Conservation (phyloP, 176 grass and related monocot genomes). For the Olyra latifolia region DNA sequence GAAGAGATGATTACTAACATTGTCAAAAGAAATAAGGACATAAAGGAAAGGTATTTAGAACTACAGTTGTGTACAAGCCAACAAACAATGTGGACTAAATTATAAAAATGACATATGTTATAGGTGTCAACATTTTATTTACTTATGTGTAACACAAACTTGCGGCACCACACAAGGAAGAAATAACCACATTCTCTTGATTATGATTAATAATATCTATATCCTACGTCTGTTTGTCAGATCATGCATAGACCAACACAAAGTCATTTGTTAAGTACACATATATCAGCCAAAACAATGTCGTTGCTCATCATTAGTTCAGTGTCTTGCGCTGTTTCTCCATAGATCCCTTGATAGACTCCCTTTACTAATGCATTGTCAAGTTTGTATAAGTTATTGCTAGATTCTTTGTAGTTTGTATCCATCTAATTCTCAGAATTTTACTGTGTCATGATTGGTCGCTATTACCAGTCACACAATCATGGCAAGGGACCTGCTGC, state of each 20-base stretch:
- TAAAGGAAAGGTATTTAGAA: background rate
- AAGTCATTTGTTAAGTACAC: background rate
- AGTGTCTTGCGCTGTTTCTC: background rate
- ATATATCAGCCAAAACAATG: background rate
- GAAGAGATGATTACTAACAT: conserved; percentile 10
- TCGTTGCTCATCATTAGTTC: background rate
- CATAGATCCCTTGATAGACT: background rate
- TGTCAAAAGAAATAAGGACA: conserved; percentile 10
- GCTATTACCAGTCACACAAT: too few species aligned
- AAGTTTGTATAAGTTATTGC: background rate
- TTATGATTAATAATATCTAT: background rate
- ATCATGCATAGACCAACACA: conserved; percentile 8
- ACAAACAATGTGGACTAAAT: conserved; percentile 10
- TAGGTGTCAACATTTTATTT: background rate
- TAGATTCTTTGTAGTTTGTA: background rate
- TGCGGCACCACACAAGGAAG: background rate
- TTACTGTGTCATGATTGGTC: too few species aligned
- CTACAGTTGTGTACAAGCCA: background rate
- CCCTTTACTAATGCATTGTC: background rate
- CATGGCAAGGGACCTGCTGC: too few species aligned
- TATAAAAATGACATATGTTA: conserved; percentile 1
- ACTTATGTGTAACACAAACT: conserved; percentile 5
- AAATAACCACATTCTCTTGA: background rate
- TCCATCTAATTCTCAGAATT: background rate
- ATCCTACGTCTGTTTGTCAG: background rate